Conservation (phyloP, 2,329 filamentous ascomycete species). For the Arthrobotrys musiformis region DNA sequence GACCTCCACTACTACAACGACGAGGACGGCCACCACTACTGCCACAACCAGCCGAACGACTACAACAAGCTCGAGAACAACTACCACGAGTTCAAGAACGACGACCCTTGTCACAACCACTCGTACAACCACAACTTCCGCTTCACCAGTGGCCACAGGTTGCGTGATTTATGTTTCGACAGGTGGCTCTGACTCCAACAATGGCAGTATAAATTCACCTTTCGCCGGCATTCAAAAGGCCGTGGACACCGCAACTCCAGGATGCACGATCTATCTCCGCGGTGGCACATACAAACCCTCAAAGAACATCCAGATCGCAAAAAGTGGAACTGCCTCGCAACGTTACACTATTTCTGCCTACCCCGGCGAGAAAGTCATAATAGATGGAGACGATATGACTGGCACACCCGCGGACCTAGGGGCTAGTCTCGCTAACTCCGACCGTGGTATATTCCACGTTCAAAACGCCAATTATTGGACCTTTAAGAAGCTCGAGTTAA, state of each 20-base stretch:
- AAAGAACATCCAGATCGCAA: constrained; percentile 66
- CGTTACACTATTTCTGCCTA: constrained; percentile 65
- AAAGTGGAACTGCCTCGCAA: constrained; percentile 63
- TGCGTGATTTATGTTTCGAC: constrained; percentile 66
- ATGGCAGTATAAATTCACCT: constrained; percentile 63
- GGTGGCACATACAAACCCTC: constrained; percentile 65
- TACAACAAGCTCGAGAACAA: constrained; percentile 4
- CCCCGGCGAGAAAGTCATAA: constrained; percentile 64
- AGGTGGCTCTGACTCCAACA: constrained; percentile 62
- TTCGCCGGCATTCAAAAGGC: constrained; percentile 66
- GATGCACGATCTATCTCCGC: constrained; percentile 65
- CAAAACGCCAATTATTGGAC: constrained; percentile 65
- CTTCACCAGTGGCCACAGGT: constrained; percentile 54
- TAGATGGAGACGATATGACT: constrained; percentile 64
- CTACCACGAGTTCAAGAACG: neutral
- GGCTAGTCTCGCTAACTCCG: constrained; percentile 62
- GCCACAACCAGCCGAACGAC: constrained; percentile 8
- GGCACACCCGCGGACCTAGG: constrained; percentile 64
- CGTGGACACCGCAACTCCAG: constrained; percentile 65
- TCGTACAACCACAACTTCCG: constrained; percentile 20
- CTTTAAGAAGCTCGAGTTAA: constrained; percentile 64
- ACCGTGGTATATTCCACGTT: constrained; percentile 67
- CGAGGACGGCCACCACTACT: neutral
- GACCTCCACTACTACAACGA: neutral
- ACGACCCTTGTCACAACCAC: neutral